A percentile compares a stretch with the other conserved stretches of the same genome.
phyloP scores from a whole-genome alignment of 768 basidiomycete species.

The Dentipellis fragilis region DNA sequence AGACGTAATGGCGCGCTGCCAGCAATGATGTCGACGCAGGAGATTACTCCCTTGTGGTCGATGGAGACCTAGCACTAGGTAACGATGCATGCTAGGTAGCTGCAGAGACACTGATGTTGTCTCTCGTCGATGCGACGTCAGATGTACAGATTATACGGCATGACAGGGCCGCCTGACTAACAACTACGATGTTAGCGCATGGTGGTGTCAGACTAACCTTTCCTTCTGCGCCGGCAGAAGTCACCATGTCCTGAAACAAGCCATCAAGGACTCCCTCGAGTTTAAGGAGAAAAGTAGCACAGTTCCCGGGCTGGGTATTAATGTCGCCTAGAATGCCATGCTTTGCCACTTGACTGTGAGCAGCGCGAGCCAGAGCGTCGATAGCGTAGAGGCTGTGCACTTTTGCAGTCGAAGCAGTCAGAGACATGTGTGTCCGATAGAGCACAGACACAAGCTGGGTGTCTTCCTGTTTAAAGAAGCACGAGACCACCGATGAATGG shows the following conservation, averaged over 20 bases:
- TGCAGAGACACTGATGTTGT: neutral
- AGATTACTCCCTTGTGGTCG: neutral
- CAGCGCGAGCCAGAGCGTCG: constrained; percentile 85
- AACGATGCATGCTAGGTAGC: neutral
- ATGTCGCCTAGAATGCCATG: constrained; percentile 46
- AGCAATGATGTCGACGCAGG: neutral
- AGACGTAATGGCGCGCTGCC: neutral
- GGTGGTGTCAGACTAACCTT: constrained; percentile 59
- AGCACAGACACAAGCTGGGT: constrained; percentile 81
- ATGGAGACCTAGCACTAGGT: neutral
- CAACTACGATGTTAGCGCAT: constrained; percentile 4
- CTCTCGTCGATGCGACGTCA: constrained; percentile 1
- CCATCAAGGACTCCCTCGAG: constrained; percentile 87
- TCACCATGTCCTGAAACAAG: constrained; percentile 76
- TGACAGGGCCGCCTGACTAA: neutral
- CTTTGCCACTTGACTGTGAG: constrained; percentile 59
- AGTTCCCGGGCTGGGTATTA: constrained; percentile 51
- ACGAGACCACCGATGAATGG: neutral
- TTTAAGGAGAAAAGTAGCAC: constrained; percentile 79
- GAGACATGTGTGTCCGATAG: constrained; percentile 80
- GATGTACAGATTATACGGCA: constrained; percentile 1
- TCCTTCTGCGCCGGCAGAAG: constrained; percentile 53
- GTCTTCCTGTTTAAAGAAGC: constrained; percentile 45
- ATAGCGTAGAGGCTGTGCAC: constrained; percentile 88
- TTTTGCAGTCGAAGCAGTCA: constrained; percentile 51